These are phyloP conservation scores for Epichloe coenophiala DNA, from an alignment of 2,329 filamentous ascomycete genomes.

Conservation along the genomic window DNA sequence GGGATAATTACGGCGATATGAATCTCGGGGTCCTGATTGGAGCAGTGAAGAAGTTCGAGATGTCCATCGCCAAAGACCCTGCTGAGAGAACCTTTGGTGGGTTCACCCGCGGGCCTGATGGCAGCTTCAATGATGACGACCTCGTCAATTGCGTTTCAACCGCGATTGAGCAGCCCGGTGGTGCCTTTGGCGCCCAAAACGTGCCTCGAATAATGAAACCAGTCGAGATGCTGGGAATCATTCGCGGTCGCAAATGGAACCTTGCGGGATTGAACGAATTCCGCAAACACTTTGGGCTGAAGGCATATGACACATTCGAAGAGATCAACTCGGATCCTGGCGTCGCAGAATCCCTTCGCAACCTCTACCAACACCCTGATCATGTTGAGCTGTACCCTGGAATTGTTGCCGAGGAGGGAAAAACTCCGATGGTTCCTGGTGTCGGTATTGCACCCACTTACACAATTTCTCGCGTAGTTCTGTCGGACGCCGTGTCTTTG, in stretches of 20 bases:
- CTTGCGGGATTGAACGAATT: conserved; percentile 73
- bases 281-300: conserved; percentile 66
- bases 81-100: conserved; percentile 53
- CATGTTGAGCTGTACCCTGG: conserved; percentile 72
- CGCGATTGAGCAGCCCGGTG: conserved; percentile 64
- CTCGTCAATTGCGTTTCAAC: conserved; percentile 56
- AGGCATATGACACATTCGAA: conserved; percentile 63
- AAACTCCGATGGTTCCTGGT: conserved; percentile 59
- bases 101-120: conserved; percentile 50
- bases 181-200: conserved; percentile 59
- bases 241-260: conserved; percentile 66
- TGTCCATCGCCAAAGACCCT: conserved; percentile 50
- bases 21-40: conserved; percentile 45
- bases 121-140: conserved; percentile 62
- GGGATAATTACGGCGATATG: conserved; percentile 39
- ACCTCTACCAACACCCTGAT: conserved; percentile 66
- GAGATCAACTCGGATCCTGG: conserved; percentile 70
- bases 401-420: conserved; percentile 61
- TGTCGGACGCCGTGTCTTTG: conserved; percentile 67
- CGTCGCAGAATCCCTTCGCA: conserved; percentile 49
- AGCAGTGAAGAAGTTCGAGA: conserved; percentile 50
- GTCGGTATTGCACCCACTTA: conserved; percentile 64
- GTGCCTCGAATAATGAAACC: conserved; percentile 61
- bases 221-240: conserved; percentile 69
- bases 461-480: conserved; percentile 62